Percentiles rank a stretch among this genome's conserved stretches.
Conservation (phyloP, 2,329 filamentous ascomycete genomes). For the Geosmithia morbida region DNA sequence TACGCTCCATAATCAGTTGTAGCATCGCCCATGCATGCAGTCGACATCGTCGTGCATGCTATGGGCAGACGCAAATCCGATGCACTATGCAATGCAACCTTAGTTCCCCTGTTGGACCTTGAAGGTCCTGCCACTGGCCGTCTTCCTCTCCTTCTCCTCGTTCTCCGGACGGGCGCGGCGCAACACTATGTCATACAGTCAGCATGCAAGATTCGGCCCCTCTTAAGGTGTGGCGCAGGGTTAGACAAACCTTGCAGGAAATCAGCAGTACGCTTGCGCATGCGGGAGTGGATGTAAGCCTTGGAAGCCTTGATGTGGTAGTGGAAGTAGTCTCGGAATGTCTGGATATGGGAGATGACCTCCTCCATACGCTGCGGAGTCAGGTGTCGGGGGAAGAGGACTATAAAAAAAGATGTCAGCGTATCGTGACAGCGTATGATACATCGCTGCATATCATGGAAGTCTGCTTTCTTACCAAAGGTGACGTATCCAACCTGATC, state of each 20-base stretch:
- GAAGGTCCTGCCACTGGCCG: slow-evolving; percentile 91
- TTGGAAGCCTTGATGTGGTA: slow-evolving; percentile 99
- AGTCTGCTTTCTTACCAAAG: slow-evolving; percentile 53
- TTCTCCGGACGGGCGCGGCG: slow-evolving; percentile 89
- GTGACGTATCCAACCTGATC: slow-evolving; percentile 95
- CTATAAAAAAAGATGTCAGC: slow-evolving; percentile 26
- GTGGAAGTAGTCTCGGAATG: slow-evolving; percentile 99
- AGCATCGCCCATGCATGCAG: background rate
- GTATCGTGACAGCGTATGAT: background rate
- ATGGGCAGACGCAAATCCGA: background rate
- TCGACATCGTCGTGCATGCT: background rate
- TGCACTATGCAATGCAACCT: background rate
- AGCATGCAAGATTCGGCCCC: background rate
- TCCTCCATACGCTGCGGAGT: slow-evolving; percentile 81
- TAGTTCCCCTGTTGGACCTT: slow-evolving; percentile 30
- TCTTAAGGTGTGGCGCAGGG: background rate
- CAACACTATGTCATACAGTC: slow-evolving; percentile 46
- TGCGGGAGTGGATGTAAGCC: slow-evolving; percentile 96
- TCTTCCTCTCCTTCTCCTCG: slow-evolving; percentile 97
- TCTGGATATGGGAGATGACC: slow-evolving; percentile 98
- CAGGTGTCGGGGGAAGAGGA: slow-evolving; percentile 90
- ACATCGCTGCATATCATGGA: background rate
- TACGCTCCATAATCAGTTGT: background rate
- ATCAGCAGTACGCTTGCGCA: slow-evolving; percentile 94
- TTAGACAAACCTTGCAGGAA: slow-evolving; percentile 69